Base-by-base conservation (phyloP, 768 basidiomycete species). In the Trametes cinnabarina region DNA sequence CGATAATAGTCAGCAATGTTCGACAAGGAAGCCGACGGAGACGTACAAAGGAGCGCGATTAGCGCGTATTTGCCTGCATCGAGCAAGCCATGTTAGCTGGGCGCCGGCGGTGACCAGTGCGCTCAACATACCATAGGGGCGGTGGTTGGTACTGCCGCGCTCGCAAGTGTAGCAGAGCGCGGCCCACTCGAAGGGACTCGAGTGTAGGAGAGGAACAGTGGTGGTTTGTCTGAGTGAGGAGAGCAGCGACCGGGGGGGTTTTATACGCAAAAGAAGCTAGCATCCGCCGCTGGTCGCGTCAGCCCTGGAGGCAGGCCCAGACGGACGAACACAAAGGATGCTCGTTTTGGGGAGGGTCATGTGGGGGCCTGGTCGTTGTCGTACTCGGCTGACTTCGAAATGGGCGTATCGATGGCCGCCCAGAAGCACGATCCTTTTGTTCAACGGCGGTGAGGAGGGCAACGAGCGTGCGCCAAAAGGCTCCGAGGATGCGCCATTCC, bases 341-440 rank as follows among this genome's bases (percentile, higher is more conserved):
- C 30, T 32, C 30, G 30, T 32, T 32, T 32, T 32, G 30, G 30
- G 30, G 7, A 12, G 30, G 6, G 50, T 20, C 39, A 32, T 32
- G 30, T 32, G 30, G 30, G 7, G 30, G 30, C 30, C 30, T 25
- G 9, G 9, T 30, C 20, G 9, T 41, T 51, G 50, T 42, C 30
- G 39, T 51, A 11, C 50, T 51, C 11, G 39, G 50, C 50, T 51
- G 50, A 51, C 39, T 41, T 51, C 39, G 10, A 42, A 51, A 26
- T 51, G 50, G 50, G 50, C 50, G 50, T 22, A 51, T 41, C 39
- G 50, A 51, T 51, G 20, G 50, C 39, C 39, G 50, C 39, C 39
- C 19, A 40, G 49, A 50, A 40, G 32, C 32, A 12, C 4, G 19
- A 14, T 39, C 23, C 49, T 10, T 37, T 14, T 12, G 20, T 11